Conservation (phyloP, 148 eudicot genomes). For the Vaccinium myrtillus region DNA sequence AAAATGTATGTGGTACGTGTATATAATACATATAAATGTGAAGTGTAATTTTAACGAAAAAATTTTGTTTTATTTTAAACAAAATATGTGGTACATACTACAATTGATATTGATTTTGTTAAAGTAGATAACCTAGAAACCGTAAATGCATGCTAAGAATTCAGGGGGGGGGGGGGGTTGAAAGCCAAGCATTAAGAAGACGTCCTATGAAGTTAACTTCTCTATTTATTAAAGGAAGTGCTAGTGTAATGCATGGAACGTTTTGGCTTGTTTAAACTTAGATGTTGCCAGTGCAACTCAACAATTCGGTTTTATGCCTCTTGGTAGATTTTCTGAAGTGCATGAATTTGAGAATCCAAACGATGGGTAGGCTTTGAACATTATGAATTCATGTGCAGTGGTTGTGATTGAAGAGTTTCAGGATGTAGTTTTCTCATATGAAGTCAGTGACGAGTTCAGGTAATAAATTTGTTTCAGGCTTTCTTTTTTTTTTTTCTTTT, state of each 20-base stretch:
- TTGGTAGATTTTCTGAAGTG: constrained; percentile 78
- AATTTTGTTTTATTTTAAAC: too few relatives aligned
- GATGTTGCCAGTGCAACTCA: constrained; percentile 28
- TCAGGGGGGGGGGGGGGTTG: too few relatives aligned
- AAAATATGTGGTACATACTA: too few relatives aligned
- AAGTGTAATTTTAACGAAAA: too few relatives aligned
- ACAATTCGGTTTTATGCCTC: constrained; percentile 29
- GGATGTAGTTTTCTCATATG: constrained; percentile 73
- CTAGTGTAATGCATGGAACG: not conserved
- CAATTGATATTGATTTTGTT: too few relatives aligned
- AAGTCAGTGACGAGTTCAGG: constrained; percentile 87
- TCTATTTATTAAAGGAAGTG: too few relatives aligned
- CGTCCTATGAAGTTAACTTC: too few relatives aligned
- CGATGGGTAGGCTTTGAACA: constrained; percentile 77
- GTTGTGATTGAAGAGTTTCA: constrained; percentile 69
- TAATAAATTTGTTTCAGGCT: constrained; percentile 17
- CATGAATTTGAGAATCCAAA: constrained; percentile 97
- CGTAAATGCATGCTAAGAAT: too few relatives aligned
- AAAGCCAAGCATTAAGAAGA: too few relatives aligned
- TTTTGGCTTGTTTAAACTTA: constrained; percentile 19
- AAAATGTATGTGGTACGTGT: too few relatives aligned
- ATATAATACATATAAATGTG: too few relatives aligned
- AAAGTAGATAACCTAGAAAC: too few relatives aligned
- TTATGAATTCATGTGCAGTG: constrained; percentile 91
- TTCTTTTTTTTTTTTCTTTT: not conserved